Conservation (phyloP, 2,329 filamentous ascomycete genomes). For the Botrytis medusae region DNA sequence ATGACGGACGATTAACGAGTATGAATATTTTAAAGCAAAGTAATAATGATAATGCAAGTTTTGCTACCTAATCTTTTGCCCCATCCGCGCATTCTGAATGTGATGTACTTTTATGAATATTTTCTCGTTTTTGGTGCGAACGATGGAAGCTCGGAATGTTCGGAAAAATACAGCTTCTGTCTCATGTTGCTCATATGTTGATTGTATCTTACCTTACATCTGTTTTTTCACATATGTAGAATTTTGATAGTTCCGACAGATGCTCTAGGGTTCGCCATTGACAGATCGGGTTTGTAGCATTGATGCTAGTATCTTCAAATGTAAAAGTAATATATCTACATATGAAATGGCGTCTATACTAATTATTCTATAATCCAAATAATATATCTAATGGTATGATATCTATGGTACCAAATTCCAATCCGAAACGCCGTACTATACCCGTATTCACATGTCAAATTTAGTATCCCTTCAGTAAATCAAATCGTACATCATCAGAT, state of each 20-base stretch:
- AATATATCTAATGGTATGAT: background rate
- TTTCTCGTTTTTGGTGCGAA: background rate
- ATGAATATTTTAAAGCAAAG: background rate
- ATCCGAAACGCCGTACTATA: background rate
- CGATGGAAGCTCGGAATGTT: background rate
- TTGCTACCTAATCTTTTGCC: background rate
- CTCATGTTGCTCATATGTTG: background rate
- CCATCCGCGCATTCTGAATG: background rate
- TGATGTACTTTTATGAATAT: background rate
- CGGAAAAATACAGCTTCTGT: background rate
- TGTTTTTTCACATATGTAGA: background rate
- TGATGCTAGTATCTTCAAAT: no score
- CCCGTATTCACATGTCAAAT: background rate
- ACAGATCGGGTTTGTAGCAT: background rate
- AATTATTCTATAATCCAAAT: background rate
- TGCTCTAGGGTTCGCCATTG: background rate
- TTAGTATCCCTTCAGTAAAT: background rate
- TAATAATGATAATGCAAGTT: conserved; percentile 5
- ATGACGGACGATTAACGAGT: background rate
- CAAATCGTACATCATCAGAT: background rate
- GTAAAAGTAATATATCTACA: background rate
- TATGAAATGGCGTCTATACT: background rate
- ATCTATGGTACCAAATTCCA: background rate
- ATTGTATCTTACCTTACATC: no score
- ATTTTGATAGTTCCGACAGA: background rate